Base-by-base conservation (phyloP, 1,139 yeast genomes). In the Torulaspora globosa region DNA sequence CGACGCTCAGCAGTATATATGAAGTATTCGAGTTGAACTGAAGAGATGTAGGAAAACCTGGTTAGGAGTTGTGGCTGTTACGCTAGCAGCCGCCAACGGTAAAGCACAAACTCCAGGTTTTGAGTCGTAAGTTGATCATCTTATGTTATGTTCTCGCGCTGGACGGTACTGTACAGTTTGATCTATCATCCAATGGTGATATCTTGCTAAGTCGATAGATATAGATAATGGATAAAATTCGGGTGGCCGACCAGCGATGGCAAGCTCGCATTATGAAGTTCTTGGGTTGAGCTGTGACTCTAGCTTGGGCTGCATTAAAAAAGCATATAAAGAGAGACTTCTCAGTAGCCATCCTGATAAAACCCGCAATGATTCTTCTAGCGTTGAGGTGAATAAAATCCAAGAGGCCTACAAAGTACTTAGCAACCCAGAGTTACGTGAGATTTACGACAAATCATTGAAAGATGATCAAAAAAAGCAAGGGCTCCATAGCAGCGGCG, bases 311-410 rank as follows among this genome's bases (percentile, higher is more conserved):
- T 79, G 76, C 12, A 71, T 89, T 21, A 81, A 79, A 55, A 61
- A 62, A 11, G 88, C 92, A 0, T 89, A 88, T 59, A 75, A 74
- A 47, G 67, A 64, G 30, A 75, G 74, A 14, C 70, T 88, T n/a
- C 68, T 89, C 3, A 60, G 64, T 5, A 65, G 76, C 8, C 97
- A 88, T 62, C 97, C 97, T 0, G 97, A 88, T 59, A 88, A 88
- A 60, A 62, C 60, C 7, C 57, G 50, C 33, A 52, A 43, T 21
- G 37, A 43, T 30, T 50, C 51, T 15, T 39, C 47, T 30, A 41
- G 30, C 1, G 41, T 42, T 1, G 51, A 49, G 5, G 48, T 56
- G 7, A 57, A 66, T 19, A 62, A 78, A 9, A 69, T 86, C 21
- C 74, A 82, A 55, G 68, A 66, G 23, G 96, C 96, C 0, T 87